Evolutionary conservation across 257 asterid genomes (phyloP), one percentile per base, ranked within the genome.

Genomic region (Oldenlandia corymbosa): DNA sequence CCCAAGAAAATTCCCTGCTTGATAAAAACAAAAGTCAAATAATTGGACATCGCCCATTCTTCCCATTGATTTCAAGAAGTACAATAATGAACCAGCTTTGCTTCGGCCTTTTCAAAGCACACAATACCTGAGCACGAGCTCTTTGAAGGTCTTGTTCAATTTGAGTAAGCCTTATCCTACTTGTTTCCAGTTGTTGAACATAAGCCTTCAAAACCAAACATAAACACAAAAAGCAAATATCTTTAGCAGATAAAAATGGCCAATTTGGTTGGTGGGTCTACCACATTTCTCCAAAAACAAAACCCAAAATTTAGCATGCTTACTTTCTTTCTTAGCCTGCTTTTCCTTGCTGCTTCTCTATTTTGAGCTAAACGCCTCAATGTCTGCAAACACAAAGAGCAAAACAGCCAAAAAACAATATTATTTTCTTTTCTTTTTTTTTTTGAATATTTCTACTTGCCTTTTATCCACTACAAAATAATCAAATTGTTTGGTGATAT

Each of bases 321-420:
- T 6, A 91, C 99, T 93, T 92, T 92, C 75, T 89, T 92, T 53
- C 97, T 82, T 42, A 89, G 88, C 78, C 99, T 89, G 85, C 99
- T 92, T 72, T 89, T 92, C 75, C 79, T 85, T 68, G 99, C 99
- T 34, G 99, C 99, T 82, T 89, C 99, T 77, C 99, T 81, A 77
- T 92, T 92, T 71, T 92, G 99, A 50, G 99, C 99, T 75, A 92
- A 79, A 69, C 99, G 93, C 75, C 97, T 87, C 82, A 92, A 41
- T 42, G 96, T 87, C 99, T 92, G 85, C 17, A 71, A 46, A 61
- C 66, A 64, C 20, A 7, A 14, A 14, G 27, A 27, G n/a, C n/a
- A 16, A 68, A 37, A 8, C 55, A 5, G 59, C 36, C 34, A 3
- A 62, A 36, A 28, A 48, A 20, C 60, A 51, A 23, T 36, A 56